Conservation (phyloP, 2,329 filamentous ascomycete species). For the Colletotrichum endophyticum region DNA sequence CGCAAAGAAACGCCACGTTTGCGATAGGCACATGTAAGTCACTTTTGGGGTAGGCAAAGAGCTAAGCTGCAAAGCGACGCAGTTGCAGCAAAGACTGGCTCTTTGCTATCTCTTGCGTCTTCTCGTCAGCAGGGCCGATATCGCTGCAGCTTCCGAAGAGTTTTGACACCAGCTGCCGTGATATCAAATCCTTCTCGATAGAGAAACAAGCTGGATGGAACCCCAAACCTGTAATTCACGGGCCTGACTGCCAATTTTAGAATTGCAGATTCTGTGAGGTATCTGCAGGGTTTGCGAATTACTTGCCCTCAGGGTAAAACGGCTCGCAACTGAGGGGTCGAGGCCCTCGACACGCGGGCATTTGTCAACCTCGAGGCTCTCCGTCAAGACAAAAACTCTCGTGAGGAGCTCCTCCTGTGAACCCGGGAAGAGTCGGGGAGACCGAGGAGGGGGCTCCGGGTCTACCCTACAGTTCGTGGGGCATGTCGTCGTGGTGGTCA, state of each 20-base stretch:
- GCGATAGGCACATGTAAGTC: background rate
- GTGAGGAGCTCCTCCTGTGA: background rate
- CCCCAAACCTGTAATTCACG: background rate
- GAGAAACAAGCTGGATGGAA: background rate
- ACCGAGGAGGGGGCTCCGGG: background rate
- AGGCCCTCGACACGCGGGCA: background rate
- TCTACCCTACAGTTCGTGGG: background rate
- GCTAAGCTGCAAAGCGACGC: background rate
- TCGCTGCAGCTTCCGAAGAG: background rate
- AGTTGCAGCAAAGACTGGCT: background rate
- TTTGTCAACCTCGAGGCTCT: background rate
- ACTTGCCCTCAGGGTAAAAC: background rate
- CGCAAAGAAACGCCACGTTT: background rate
- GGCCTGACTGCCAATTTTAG: background rate
- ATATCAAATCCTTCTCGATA: background rate
- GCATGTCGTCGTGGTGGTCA: background rate
- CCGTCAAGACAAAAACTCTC: background rate
- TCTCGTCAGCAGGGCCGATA: background rate
- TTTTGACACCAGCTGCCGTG: background rate
- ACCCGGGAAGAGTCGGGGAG: slow-evolving; percentile 6
- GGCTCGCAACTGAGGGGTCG: background rate
- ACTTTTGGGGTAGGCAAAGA: background rate
- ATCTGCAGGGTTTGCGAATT: background rate
- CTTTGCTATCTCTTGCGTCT: background rate
- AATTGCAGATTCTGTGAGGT: background rate